A percentile compares a stretch with the other conserved stretches of the same genome.
phyloP scores from a whole-genome alignment of 345 rosid genomes.

The Erodium maritimum region DNA sequence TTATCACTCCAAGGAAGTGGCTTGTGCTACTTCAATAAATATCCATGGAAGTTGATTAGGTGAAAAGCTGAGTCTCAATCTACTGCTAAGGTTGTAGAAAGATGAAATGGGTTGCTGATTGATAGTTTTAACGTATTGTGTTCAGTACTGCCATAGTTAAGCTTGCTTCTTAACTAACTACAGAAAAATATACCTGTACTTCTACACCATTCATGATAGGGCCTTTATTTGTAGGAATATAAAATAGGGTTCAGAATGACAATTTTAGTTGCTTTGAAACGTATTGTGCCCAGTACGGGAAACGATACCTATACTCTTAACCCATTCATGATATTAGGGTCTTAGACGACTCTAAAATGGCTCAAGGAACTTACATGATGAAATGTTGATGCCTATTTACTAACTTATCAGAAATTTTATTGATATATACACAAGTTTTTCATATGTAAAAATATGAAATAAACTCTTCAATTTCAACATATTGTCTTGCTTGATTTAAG shows the following conservation, averaged over 20 bases:
- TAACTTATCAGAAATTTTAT: not conserved
- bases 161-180: not conserved
- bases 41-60: not conserved
- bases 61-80: not conserved
- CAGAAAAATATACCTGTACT: not conserved
- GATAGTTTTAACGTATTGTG: not conserved
- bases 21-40: not conserved
- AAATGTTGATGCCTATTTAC: not conserved
- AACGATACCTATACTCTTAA: too few species aligned
- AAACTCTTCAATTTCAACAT: not conserved
- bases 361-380: not conserved
- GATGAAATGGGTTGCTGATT: not conserved
- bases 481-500: not conserved
- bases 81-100: not conserved
- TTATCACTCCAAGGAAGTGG: not conserved
- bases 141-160: not conserved
- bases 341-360: not conserved
- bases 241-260: too few species aligned
- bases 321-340: not conserved
- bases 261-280: too few species aligned
- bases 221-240: too few species aligned
- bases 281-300: too few species aligned
- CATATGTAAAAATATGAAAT: not conserved
- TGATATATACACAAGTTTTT: not conserved
- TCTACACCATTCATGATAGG: too few species aligned